A percentile compares a stretch with the other conserved stretches of the same genome.
phyloP scores from a whole-genome alignment of 371 early-diverging fungal genomes.

The Fennellomyces sp. region DNA sequence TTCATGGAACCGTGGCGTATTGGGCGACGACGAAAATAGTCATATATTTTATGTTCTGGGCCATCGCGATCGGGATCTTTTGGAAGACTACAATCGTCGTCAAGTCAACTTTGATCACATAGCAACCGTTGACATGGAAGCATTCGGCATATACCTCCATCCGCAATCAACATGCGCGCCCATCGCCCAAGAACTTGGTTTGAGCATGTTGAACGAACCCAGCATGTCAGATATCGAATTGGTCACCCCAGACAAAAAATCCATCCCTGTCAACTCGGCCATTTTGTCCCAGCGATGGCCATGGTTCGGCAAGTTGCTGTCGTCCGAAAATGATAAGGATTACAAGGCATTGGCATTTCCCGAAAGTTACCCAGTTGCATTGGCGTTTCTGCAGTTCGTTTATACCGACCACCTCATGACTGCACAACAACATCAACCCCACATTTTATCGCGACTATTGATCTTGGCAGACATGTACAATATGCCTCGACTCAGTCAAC shows the following conservation, averaged over 20 bases:
- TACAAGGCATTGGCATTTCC: constrained; percentile 50
- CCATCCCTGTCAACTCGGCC: constrained; percentile 70
- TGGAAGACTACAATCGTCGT: constrained; percentile 78
- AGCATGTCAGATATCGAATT: constrained; percentile 72
- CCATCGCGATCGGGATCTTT: constrained; percentile 66
- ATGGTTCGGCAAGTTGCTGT: constrained; percentile 41
- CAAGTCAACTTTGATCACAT: constrained; percentile 79
- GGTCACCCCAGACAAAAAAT: constrained; percentile 57
- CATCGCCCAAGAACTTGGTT: constrained; percentile 66
- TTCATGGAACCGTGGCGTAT: constrained; percentile 79
- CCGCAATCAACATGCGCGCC: constrained; percentile 57
- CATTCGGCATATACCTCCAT: constrained; percentile 71
- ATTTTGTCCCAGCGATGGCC: constrained; percentile 73
- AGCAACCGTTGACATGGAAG: constrained; percentile 71
- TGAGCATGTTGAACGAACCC: constrained; percentile 68
- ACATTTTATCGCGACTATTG: constrained; percentile 68
- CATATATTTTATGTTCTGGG: constrained; percentile 75
- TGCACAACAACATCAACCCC: constrained; percentile 59
- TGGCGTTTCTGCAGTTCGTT: constrained; percentile 72
- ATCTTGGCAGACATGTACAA: constrained; percentile 66
- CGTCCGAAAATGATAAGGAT: background rate
- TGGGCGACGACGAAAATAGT: constrained; percentile 51
- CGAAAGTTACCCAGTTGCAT: constrained; percentile 64
- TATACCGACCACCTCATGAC: constrained; percentile 79
- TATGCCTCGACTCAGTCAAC: constrained; percentile 56